Evolutionary conservation across 371 early-diverging fungal genomes (phyloP).

Genomic region (Blyttiomyces sp.): DNA sequence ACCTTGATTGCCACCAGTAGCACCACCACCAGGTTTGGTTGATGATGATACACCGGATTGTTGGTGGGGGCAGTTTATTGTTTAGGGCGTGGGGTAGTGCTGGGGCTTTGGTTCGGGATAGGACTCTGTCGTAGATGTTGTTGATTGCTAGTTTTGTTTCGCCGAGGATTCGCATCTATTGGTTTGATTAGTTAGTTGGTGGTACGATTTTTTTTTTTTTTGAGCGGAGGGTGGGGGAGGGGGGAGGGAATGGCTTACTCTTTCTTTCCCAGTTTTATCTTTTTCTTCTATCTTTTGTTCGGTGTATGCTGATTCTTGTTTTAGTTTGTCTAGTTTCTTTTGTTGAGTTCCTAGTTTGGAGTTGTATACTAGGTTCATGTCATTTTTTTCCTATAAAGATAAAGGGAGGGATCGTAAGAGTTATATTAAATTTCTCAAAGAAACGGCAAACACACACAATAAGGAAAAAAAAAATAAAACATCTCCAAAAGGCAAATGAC

Average conservation of each 20-base stretch:
- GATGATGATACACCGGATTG: background rate
- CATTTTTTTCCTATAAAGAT: conserved; percentile 44
- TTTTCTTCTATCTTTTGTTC: conserved; percentile 46
- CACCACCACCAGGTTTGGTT: background rate
- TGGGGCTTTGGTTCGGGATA: conserved; percentile 18
- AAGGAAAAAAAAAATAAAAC: too few relatives aligned
- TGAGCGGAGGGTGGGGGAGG: background rate
- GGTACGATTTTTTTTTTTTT: background rate
- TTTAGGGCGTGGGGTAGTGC: too few relatives aligned
- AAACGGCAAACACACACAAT: too few relatives aligned
- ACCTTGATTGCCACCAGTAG: background rate
- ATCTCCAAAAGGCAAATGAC: background rate
- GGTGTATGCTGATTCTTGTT: conserved; percentile 43
- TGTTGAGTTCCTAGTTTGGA: conserved; percentile 49
- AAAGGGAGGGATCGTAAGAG: background rate
- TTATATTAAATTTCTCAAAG: conserved; percentile 2
- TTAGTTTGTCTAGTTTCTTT: conserved; percentile 47
- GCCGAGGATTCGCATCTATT: conserved; percentile 45
- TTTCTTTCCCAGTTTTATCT: conserved; percentile 47
- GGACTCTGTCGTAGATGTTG: conserved; percentile 48
- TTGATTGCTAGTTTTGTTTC: conserved; percentile 56
- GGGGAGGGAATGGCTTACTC: conserved; percentile 28
- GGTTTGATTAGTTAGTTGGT: background rate
- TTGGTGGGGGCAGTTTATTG: too few relatives aligned
- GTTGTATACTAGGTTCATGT: conserved; percentile 53